Percentiles rank a stretch among this genome's conserved stretches.
Evolutionary conservation across 208 protist genomes (phyloP).

Genomic region (Acanthamoeba castellanii): DNA sequence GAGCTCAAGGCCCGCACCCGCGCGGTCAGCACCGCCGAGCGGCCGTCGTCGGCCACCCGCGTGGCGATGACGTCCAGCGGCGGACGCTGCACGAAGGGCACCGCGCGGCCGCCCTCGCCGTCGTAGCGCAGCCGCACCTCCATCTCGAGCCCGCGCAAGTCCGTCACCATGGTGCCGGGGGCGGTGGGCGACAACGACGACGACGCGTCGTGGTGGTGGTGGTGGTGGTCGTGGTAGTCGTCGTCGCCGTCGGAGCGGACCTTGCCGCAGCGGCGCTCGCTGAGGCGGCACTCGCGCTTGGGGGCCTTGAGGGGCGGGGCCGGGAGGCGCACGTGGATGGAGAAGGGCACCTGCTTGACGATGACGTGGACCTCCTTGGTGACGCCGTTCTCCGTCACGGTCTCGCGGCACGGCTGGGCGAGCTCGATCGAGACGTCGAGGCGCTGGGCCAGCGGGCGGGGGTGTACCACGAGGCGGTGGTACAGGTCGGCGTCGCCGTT

Average conservation of each 20-base stretch:
- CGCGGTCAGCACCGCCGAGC: neutral
- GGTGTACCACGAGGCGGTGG: neutral
- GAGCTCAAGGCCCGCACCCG: neutral
- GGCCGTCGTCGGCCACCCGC: neutral
- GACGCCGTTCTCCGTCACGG: neutral
- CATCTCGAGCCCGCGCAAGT: neutral
- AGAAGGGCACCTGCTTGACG: conserved; percentile 14
- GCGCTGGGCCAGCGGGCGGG: neutral
- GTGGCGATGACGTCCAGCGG: conserved; percentile 19
- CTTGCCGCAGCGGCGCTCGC: too few species aligned
- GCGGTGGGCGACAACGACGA: too few species aligned
- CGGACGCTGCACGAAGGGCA: conserved; percentile 8
- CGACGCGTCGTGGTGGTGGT: neutral
- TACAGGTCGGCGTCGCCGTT: neutral
- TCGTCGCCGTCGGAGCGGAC: too few species aligned
- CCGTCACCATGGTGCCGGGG: neutral
- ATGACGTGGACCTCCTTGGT: conserved; percentile 23
- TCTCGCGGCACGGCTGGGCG: conserved; percentile 4
- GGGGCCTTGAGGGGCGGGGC: neutral
- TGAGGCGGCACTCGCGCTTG: too few species aligned
- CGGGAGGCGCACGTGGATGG: neutral
- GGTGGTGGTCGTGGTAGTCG: neutral
- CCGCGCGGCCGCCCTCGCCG: neutral
- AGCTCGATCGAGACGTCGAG: neutral
- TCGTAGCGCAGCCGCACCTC: neutral